phyloP scores from a whole-genome alignment of 148 eudicot species.

The Rhododendron ovatum region DNA sequence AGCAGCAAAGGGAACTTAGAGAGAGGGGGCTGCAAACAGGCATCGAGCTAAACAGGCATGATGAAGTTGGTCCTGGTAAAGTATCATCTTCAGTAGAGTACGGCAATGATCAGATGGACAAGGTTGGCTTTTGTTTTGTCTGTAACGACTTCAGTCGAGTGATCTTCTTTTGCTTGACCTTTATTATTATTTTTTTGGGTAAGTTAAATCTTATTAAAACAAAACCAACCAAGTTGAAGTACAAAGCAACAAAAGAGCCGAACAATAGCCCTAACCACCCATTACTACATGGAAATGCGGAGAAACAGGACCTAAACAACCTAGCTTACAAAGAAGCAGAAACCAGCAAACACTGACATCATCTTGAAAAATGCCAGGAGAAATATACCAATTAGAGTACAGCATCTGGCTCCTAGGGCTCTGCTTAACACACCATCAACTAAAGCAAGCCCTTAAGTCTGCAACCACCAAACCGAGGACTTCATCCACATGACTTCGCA shows the following conservation, averaged over 20 bases:
- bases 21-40: conserved; percentile 68
- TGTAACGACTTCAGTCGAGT: neutral
- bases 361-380: neutral
- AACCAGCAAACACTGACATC: neutral
- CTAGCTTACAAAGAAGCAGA: neutral
- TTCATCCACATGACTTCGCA: neutral
- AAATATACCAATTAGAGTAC: neutral
- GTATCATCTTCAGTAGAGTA: conserved; percentile 32
- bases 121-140: conserved; percentile 31
- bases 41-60: conserved; percentile 31
- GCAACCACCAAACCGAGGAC: neutral
- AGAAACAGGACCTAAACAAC: neutral
- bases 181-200: neutral
- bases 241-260: neutral
- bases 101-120: conserved; percentile 41
- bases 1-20: conserved; percentile 88
- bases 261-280: neutral
- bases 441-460: neutral
- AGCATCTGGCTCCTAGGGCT: neutral
- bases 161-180: neutral
- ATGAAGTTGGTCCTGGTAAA: conserved; percentile 27
- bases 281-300: neutral
- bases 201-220: neutral
- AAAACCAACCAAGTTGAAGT: neutral
- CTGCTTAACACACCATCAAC: neutral